These are phyloP conservation scores for Stagonosporopsis vannaccii DNA, from an alignment of 2,329 filamentous ascomycete species.

Conservation along the genomic window DNA sequence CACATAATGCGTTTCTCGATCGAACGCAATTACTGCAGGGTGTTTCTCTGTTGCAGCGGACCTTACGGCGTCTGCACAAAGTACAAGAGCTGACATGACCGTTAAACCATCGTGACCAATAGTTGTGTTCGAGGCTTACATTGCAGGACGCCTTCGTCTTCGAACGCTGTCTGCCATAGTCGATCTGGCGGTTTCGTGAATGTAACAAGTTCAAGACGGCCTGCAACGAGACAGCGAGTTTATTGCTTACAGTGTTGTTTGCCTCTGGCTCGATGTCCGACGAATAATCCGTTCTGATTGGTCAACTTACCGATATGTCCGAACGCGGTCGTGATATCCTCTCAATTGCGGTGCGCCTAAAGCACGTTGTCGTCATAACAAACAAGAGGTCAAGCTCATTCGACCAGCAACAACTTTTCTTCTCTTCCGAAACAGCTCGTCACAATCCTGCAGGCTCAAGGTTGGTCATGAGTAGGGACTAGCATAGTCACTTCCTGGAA, in stretches of 20 bases:
- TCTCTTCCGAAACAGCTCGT: neutral
- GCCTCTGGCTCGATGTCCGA: constrained; percentile 1
- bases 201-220: no score
- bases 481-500: neutral
- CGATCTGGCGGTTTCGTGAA: no score
- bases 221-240: neutral
- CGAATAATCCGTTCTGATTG: constrained; percentile 3
- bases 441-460: neutral
- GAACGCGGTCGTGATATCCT: neutral
- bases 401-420: neutral
- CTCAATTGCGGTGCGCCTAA: constrained; percentile 2
- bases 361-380: neutral
- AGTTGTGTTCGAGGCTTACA: constrained; percentile 45
- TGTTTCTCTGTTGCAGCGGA: constrained; percentile 65
- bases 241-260: neutral
- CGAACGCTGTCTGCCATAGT: constrained; percentile 33
- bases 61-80: constrained; percentile 67
- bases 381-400: neutral
- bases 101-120: constrained; percentile 9
- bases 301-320: constrained; percentile 1
- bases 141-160: constrained; percentile 53
- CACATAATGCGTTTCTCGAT: constrained; percentile 62
- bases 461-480: neutral
- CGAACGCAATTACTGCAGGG: constrained; percentile 69
- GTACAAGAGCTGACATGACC: constrained; percentile 58